phyloP scores from a whole-genome alignment of 345 rosid genomes.

The Euphorbia pulcherrima region DNA sequence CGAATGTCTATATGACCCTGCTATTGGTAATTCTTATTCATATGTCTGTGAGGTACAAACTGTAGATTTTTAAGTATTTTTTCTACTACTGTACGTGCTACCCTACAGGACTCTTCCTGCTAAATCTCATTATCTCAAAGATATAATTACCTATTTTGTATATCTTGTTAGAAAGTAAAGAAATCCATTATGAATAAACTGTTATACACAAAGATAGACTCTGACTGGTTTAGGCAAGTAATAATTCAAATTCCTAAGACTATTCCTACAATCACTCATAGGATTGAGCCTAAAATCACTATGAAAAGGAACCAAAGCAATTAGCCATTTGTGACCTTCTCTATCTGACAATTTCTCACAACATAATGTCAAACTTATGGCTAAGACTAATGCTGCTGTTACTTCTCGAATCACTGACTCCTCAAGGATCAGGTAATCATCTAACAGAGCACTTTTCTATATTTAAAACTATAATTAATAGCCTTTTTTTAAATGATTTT shows the following conservation, averaged over 20 bases:
- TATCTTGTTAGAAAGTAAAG: no score
- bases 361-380: slow-evolving; percentile 38
- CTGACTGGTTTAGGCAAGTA: no score
- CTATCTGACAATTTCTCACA: slow-evolving; percentile 22
- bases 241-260: no score
- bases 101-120: background rate
- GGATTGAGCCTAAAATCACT: no score
- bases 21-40: no score
- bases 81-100: background rate
- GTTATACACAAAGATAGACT: no score
- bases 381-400: slow-evolving; percentile 39
- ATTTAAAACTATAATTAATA: background rate
- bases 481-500: background rate
- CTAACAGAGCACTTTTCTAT: background rate
- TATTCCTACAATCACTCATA: no score
- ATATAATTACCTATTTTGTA: background rate
- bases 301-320: no score
- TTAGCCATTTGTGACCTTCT: background rate
- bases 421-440: slow-evolving; percentile 41
- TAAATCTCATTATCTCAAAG: background rate
- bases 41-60: background rate
- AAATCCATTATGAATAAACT: no score
- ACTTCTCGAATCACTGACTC: slow-evolving; percentile 30
- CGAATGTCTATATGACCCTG: no score
- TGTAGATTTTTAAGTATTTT: no score